These are phyloP conservation scores for Lycium barbarum DNA, from an alignment of 257 asterid species.

Conservation along the genomic window DNA sequence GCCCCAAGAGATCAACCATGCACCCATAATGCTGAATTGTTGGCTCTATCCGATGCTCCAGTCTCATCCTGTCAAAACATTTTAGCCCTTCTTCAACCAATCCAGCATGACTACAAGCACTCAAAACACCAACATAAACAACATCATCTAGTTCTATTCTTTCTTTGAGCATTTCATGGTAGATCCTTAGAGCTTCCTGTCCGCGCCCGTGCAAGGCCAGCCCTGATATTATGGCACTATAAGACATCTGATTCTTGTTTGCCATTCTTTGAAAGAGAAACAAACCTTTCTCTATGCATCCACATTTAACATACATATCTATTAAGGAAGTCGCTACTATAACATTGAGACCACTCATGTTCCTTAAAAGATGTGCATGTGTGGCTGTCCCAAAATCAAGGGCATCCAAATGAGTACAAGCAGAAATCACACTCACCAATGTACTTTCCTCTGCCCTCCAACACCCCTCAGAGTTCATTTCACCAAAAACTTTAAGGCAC, in stretches of 20 bases:
- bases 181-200: conserved; percentile 58
- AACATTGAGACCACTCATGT: conserved; percentile 66
- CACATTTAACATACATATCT: conserved; percentile 78
- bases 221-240: conserved; percentile 72
- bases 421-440: conserved; percentile 71
- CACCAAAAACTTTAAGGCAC: conserved; percentile 56
- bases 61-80: conserved; percentile 59
- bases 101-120: conserved; percentile 72
- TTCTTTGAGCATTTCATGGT: conserved; percentile 60
- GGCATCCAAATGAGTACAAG: conserved; percentile 69
- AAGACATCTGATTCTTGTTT: conserved; percentile 58
- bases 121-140: conserved; percentile 69
- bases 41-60: conserved; percentile 54
- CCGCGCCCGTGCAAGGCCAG: conserved; percentile 68
- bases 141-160: conserved; percentile 70
- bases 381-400: conserved; percentile 61
- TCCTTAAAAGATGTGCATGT: conserved; percentile 68
- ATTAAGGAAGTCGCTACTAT: conserved; percentile 65
- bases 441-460: conserved; percentile 84
- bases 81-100: conserved; percentile 60
- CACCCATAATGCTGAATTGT: conserved; percentile 84
- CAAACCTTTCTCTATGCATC: conserved; percentile 65
- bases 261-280: conserved; percentile 54
- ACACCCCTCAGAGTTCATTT: conserved; percentile 53
- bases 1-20: conserved; percentile 76